phyloP scores from a whole-genome alignment of 2,329 filamentous ascomycete genomes.

The Venturia effusa region DNA sequence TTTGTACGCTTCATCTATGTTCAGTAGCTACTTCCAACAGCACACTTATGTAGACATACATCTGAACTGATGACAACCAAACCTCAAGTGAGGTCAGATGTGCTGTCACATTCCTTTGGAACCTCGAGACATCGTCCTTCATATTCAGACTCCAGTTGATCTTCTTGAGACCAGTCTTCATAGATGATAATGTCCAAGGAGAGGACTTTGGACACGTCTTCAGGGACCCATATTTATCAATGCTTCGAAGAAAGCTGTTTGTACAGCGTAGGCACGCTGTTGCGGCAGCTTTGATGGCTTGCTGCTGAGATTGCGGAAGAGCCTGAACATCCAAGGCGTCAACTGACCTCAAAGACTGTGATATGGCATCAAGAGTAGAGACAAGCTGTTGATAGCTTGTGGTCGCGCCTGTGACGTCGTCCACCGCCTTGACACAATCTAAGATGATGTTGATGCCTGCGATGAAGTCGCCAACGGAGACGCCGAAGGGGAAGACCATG shows the following conservation, averaged over 20 bases:
- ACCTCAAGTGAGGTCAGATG: neutral
- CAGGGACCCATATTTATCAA: neutral
- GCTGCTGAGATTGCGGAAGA: neutral
- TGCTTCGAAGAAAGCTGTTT: neutral
- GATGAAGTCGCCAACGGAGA: conserved; percentile 1
- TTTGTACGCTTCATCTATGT: too few species aligned
- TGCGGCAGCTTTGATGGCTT: neutral
- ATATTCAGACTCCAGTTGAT: neutral
- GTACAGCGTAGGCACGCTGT: neutral
- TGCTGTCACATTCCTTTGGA: neutral
- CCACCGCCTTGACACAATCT: neutral
- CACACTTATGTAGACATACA: too few species aligned
- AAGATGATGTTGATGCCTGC: neutral
- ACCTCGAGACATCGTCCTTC: neutral
- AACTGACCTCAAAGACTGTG: neutral
- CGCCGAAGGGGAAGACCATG: neutral
- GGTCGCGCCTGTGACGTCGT: neutral
- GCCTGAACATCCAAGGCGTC: too few species aligned
- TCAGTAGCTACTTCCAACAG: too few species aligned
- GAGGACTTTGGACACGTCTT: neutral
- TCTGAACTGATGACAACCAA: neutral
- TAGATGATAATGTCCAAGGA: neutral
- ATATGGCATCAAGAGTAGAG: neutral
- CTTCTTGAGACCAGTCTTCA: neutral
- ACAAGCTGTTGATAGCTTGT: neutral